Conservation (phyloP, 176 grass and related monocot species). For the Neostapfia colusana region DNA sequence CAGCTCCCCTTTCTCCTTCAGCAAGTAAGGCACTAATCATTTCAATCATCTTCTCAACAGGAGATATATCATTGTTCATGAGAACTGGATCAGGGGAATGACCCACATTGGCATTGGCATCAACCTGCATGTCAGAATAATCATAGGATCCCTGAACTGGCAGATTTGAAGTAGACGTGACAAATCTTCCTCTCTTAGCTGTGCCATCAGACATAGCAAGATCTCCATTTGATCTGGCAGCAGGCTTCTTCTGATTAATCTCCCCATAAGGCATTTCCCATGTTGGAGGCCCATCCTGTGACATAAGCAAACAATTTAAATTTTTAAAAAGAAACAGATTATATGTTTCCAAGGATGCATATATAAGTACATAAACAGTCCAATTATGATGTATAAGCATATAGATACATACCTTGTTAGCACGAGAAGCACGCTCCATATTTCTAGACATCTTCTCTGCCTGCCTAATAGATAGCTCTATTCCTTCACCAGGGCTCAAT, state of each 20-base stretch:
- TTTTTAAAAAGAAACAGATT: constrained; percentile 17
- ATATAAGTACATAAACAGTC: constrained; percentile 10
- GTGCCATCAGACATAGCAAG: constrained; percentile 49
- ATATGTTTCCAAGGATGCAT: constrained; percentile 4
- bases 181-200: constrained; percentile 69
- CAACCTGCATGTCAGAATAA: constrained; percentile 42
- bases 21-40: constrained; percentile 97
- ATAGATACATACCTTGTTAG: constrained; percentile 56
- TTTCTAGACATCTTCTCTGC: constrained; percentile 89
- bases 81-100: constrained; percentile 49
- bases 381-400: constrained; percentile 4
- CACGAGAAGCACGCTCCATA: constrained; percentile 65
- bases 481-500: constrained; percentile 85
- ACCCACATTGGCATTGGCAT: constrained; percentile 40
- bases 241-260: constrained; percentile 46
- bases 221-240: constrained; percentile 54
- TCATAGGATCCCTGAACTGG: constrained; percentile 41
- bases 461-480: constrained; percentile 87
- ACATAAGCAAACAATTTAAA: constrained; percentile 28
- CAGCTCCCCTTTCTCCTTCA: constrained; percentile 96
- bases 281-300: constrained; percentile 51
- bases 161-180: constrained; percentile 36
- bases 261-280: constrained; percentile 60
- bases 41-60: constrained; percentile 97
- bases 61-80: constrained; percentile 60